These are phyloP conservation scores for Fraxinus angustifolia DNA, from an alignment of 305 asterid species.

Conservation along the genomic window DNA sequence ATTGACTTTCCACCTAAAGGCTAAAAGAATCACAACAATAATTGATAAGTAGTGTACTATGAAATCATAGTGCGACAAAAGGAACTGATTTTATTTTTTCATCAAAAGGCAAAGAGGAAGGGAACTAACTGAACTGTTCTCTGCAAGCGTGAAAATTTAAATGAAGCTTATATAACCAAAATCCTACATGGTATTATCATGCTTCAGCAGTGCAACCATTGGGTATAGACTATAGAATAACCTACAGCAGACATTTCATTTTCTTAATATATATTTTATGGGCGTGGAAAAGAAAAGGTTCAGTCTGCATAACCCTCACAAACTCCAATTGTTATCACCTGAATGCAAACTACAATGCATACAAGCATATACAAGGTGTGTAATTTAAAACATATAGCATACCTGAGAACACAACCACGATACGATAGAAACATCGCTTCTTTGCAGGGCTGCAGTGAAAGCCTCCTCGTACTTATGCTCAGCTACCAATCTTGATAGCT, in stretches of 20 bases:
- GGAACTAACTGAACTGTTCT: not conserved
- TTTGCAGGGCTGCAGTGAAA: conserved; percentile 76
- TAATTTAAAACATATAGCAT: conserved; percentile 16
- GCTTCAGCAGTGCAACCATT: not conserved
- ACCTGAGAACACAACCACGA: conserved; percentile 97
- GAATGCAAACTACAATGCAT: conserved; percentile 20
- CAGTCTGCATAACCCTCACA: not conserved
- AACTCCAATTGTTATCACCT: not conserved
- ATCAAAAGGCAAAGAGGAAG: not conserved
- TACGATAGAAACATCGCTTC: conserved; percentile 72
- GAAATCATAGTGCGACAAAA: not conserved
- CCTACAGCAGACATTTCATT: not conserved
- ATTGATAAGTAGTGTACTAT: not conserved
- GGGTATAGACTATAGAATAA: not conserved
- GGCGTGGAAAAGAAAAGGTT: conserved; percentile 11
- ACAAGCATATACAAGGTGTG: not conserved
- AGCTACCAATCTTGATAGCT: conserved; percentile 65
- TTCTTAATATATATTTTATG: not conserved
- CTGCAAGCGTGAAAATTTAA: not conserved
- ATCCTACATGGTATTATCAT: not conserved
- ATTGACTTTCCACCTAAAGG: not conserved
- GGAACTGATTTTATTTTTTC: not conserved
- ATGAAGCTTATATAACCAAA: not conserved
- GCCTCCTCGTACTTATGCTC: conserved; percentile 88
- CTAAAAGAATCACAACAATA: not conserved